Evolutionary conservation across 352 stramenopile species (phyloP).

Genomic region (Phytophthora vignae): DNA sequence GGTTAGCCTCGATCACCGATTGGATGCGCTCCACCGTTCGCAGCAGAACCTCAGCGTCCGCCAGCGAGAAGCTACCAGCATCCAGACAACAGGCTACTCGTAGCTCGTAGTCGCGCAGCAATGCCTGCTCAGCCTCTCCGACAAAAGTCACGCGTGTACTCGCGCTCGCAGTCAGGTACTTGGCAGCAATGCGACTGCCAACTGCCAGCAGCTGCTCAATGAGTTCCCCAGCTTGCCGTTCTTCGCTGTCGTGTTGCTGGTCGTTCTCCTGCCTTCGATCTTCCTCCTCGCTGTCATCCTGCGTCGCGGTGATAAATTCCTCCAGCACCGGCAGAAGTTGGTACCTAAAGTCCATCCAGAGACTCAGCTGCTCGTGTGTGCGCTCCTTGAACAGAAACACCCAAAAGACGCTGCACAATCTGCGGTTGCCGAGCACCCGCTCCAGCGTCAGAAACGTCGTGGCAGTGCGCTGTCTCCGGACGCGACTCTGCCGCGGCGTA

Average conservation of each 20-base stretch:
- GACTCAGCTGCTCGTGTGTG: constrained; percentile 79
- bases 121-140: constrained; percentile 60
- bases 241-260: constrained; percentile 27
- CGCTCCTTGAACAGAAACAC: constrained; percentile 89
- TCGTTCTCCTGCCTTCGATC: constrained; percentile 40
- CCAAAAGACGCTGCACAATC: constrained; percentile 89
- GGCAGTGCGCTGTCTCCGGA: constrained; percentile 34
- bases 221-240: constrained; percentile 56
- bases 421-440: constrained; percentile 75
- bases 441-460: constrained; percentile 76
- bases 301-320: constrained; percentile 56
- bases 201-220: constrained; percentile 76
- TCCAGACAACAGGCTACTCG: constrained; percentile 67
- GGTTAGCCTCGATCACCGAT: constrained; percentile 71
- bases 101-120: constrained; percentile 70
- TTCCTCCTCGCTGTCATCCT: constrained; percentile 44
- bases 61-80: constrained; percentile 70
- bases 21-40: constrained; percentile 65
- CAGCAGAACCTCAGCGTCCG: constrained; percentile 68
- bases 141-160: constrained; percentile 78
- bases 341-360: constrained; percentile 87
- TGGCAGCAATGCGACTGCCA: constrained; percentile 62
- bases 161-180: constrained; percentile 64
- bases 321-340: constrained; percentile 72
- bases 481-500: constrained; percentile 18